Base-by-base conservation (phyloP, 2,329 filamentous ascomycete species). In the Huntiella omanensis region DNA sequence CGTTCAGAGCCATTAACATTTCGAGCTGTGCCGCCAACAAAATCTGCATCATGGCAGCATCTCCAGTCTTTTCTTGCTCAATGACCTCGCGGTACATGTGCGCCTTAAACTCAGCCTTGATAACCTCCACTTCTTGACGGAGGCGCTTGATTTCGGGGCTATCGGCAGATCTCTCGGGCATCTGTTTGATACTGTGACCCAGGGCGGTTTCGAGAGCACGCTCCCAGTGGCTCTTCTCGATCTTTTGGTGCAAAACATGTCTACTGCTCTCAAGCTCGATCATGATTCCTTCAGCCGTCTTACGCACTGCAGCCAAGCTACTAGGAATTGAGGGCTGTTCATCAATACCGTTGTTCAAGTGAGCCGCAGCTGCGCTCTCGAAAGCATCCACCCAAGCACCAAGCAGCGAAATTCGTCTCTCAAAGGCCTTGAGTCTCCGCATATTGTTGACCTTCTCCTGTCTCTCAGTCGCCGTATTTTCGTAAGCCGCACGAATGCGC, bases 321-420 rank as follows among this genome's bases (percentile, higher is more conserved):
- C 71, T 63, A 1, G 86, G 75, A 70, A 79, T 77, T 15, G 48
- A 50, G 5, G 48, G 48, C 6, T 13, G 13, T 12, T 50, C 45
- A 35, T 42, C 41, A n/a, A 33, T n/a, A 38, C 36, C 81, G 80
- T 47, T 46, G 41, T 50, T 50, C 8, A 50, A 22, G 13, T 77
- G 71, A 41, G 69, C 70, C 35, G 85, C 83, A 54, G 80, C 88
- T 2, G 92, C 74, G 1, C 72, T 68, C 52, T 96, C 88, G 55
- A 96, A 98, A 2, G 86, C 85, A 1, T 82, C 83, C 48, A 95
- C 81, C 91, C 91, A 98, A 1, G 81, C 79, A 3, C 82, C 87
- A n/a, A 98, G 69, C 50, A 93, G 69, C 5, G 77, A 72, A 51
- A 95, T 93, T 12, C 91, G 76, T 53, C 85, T 75, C 63, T 94